Percentiles rank a stretch among this genome's conserved stretches.
phyloP scores from a whole-genome alignment of 1,139 yeast species.

The Diutina pseudorugosa region DNA sequence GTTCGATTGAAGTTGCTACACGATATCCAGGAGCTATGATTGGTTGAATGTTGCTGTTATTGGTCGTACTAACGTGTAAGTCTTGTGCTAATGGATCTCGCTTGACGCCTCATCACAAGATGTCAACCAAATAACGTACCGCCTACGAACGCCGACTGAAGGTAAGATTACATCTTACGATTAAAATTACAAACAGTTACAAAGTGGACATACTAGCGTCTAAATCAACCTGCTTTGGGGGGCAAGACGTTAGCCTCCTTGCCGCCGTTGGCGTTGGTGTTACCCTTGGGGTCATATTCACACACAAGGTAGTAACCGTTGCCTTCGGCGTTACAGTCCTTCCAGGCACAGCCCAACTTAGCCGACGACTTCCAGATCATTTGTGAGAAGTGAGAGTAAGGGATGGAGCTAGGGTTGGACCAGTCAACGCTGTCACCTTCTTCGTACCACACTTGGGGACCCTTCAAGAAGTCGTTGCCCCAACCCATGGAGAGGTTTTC shows the following conservation, averaged over 20 bases:
- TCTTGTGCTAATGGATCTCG: no score
- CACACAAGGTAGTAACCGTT: constrained; percentile 50
- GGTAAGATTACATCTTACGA: background rate
- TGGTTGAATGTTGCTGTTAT: no score
- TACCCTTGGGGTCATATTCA: constrained; percentile 52
- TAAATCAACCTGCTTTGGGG: background rate
- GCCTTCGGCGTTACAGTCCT: constrained; percentile 17
- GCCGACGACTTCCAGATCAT: constrained; percentile 68
- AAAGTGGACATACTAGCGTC: background rate
- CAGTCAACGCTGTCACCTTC: constrained; percentile 42
- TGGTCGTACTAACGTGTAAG: no score
- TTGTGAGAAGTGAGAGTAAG: constrained; percentile 72
- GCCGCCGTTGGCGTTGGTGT: constrained; percentile 16
- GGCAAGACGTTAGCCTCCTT: background rate
- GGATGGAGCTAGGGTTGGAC: constrained; percentile 19
- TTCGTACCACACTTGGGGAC: constrained; percentile 54
- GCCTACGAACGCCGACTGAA: no score
- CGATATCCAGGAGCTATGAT: no score
- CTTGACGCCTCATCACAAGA: no score
- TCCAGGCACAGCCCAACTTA: constrained; percentile 65
- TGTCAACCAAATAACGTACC: no score
- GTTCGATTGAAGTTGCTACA: no score
- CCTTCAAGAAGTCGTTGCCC: constrained; percentile 31
- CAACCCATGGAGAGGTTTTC: constrained; percentile 44
- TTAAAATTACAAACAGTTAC: background rate